phyloP scores from a whole-genome alignment of 2,329 filamentous ascomycete species.

The Fusarium fujikuroi region DNA sequence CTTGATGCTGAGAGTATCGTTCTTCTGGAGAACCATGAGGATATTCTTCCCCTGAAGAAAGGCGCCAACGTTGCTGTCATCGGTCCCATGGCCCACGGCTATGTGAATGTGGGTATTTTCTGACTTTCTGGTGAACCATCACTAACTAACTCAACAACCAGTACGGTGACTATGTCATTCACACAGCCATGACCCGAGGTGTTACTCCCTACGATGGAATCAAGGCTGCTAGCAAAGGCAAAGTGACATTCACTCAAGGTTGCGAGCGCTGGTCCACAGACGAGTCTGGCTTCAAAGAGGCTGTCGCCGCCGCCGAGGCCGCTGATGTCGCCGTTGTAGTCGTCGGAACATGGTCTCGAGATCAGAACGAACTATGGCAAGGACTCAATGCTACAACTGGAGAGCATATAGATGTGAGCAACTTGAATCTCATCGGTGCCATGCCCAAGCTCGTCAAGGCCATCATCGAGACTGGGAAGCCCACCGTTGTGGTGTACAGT shows the following conservation, averaged over 20 bases:
- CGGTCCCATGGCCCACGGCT: conserved; percentile 78
- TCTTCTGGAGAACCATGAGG: conserved; percentile 67
- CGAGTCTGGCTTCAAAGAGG: conserved; percentile 73
- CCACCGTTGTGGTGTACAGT: conserved; percentile 74
- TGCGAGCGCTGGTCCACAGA: conserved; percentile 79
- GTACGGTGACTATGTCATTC: conserved; percentile 80
- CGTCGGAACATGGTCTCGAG: conserved; percentile 80
- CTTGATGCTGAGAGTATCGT: conserved; percentile 73
- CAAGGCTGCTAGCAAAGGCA: conserved; percentile 66
- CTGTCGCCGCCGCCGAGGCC: conserved; percentile 70
- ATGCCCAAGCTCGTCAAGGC: conserved; percentile 74
- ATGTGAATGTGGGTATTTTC: conserved; percentile 68
- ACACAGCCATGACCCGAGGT: conserved; percentile 70
- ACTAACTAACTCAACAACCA: conserved; percentile 18
- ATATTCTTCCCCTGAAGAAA: conserved; percentile 66
- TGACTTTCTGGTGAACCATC: neutral
- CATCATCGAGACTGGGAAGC: conserved; percentile 73
- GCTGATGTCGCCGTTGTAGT: conserved; percentile 79
- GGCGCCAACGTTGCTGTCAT: conserved; percentile 77
- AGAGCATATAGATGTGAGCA: conserved; percentile 75
- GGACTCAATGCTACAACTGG: conserved; percentile 79
- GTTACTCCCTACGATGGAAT: conserved; percentile 78
- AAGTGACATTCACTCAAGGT: conserved; percentile 73
- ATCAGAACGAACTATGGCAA: conserved; percentile 76
- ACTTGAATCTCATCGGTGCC: conserved; percentile 74